Percentiles rank a stretch among this genome's conserved stretches.
Conservation (phyloP, 139 green algal species). For the Diplosphaera chodatii region DNA sequence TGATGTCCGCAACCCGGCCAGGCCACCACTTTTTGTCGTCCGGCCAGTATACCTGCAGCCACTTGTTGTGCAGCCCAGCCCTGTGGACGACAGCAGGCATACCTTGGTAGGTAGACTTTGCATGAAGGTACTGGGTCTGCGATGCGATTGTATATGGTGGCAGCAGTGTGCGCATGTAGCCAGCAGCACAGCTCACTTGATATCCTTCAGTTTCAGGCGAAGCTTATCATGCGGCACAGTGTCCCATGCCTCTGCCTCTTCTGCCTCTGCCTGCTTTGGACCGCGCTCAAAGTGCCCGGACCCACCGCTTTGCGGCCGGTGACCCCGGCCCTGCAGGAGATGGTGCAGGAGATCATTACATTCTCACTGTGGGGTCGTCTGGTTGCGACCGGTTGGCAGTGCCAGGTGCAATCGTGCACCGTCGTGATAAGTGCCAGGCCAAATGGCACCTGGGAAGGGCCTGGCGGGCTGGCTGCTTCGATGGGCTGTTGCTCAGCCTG, state of each 20-base stretch:
- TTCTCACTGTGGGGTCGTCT: too few species aligned
- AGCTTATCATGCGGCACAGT: constrained; percentile 8
- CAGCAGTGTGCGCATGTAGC: too few species aligned
- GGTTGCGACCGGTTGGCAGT: too few species aligned
- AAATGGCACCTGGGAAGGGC: too few species aligned
- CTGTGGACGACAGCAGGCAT: neutral
- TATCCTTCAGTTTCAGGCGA: constrained; percentile 21
- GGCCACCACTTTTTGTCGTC: constrained; percentile 32
- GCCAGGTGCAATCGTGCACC: too few species aligned
- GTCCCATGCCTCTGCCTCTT: constrained; percentile 6
- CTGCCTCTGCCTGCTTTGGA: neutral
- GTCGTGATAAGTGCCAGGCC: too few species aligned
- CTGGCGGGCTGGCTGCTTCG: neutral
- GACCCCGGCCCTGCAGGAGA: neutral
- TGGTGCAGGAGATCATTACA: too few species aligned
- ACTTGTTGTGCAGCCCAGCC: constrained; percentile 14
- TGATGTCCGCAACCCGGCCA: constrained; percentile 12
- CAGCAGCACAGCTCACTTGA: too few species aligned
- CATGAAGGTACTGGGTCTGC: too few species aligned
- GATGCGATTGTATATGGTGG: too few species aligned
- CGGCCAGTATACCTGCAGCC: constrained; percentile 32
- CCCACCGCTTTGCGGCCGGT: neutral
- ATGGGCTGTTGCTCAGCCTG: constrained; percentile 19
- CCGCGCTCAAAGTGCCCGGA: neutral
- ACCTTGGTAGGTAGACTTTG: too few species aligned